Percentiles rank a stretch among this genome's conserved stretches.
Evolutionary conservation across 345 rosid species (phyloP).

Genomic region (Melastoma malabathricum): DNA sequence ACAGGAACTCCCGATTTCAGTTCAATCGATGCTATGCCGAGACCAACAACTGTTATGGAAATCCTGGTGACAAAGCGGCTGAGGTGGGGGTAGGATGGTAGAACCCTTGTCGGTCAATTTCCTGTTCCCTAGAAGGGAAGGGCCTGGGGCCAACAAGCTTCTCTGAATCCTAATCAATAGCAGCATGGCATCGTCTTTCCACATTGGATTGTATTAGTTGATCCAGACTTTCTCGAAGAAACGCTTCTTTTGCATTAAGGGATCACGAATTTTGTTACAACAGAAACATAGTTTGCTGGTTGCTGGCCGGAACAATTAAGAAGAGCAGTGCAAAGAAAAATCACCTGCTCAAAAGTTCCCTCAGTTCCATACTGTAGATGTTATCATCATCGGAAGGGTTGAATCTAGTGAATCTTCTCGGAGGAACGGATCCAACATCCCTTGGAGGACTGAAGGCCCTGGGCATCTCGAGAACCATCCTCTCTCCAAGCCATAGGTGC

Average conservation of each 20-base stretch:
- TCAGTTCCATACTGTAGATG: slow-evolving; percentile 89
- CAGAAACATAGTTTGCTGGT: too few relatives aligned
- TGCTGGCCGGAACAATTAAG: too few relatives aligned
- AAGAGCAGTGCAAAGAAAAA: too few relatives aligned
- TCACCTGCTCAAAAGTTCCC: slow-evolving; percentile 93
- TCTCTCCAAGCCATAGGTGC: slow-evolving; percentile 49
- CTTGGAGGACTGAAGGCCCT: slow-evolving; percentile 48
- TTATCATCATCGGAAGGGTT: slow-evolving; percentile 95
- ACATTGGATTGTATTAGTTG: slow-evolving; percentile 90
- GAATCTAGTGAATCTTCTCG: slow-evolving; percentile 75
- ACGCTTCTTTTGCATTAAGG: slow-evolving; percentile 65
- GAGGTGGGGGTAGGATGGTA: slow-evolving; percentile 78
- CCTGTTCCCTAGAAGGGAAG: slow-evolving; percentile 17
- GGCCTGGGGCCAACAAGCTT: slow-evolving; percentile 34
- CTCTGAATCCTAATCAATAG: slow-evolving; percentile 89
- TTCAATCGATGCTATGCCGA: slow-evolving; percentile 77
- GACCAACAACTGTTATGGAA: slow-evolving; percentile 77
- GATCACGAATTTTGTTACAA: too few relatives aligned
- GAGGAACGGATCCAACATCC: slow-evolving; percentile 41
- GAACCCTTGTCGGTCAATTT: slow-evolving; percentile 52
- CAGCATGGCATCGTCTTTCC: slow-evolving; percentile 79
- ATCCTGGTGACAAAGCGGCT: slow-evolving; percentile 91
- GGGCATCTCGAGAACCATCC: slow-evolving; percentile 39
- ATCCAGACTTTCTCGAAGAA: slow-evolving; percentile 98
- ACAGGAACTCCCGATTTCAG: slow-evolving; percentile 64